Evolutionary conservation across 2,329 filamentous ascomycete genomes (phyloP), one percentile per base, ranked within the genome.

Genomic region (Metarhizium humberi): DNA sequence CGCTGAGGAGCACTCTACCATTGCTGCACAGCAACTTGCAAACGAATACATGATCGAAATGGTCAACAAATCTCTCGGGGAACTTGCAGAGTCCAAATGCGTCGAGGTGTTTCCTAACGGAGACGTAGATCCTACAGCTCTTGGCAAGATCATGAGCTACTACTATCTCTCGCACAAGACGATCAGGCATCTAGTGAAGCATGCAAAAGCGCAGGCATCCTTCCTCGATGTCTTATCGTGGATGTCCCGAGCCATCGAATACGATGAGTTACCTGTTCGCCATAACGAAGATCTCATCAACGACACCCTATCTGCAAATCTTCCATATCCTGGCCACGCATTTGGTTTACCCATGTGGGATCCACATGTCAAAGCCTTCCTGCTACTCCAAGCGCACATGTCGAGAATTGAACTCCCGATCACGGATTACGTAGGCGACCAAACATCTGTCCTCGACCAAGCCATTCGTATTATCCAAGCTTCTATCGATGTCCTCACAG

Each of bases 251-350:
- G 94, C 95, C 1, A 90, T 88, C 2, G 94, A 99, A 75, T 99
- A 97, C 71, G 92, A 99, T 67, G 95, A 99, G 73, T 84, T 99
- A 0, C 94, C 94, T 0, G 94, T 99, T 29, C 90, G 94, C 6
- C 94, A 99, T 74, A 99, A 99, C 67, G 94, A 99, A 73, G 95
- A 99, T 67, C 82, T 99, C 48, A 91, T 99, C 76, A 99, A 99
- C 67, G 88, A 83, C 4, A 90, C 96, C 62, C 78, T 99, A 3
- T 90, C 91, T 6, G 82, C 85, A 56, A 90, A 91, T 59, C 75
- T 99, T 1, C 89, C 91, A 0, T 78, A 81, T 57, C 73, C 78
- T 0, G 80, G 77, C 5, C 72, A 72, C 18, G 70, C 73, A 4
- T 82, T 94, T 53, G 85, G 84, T 10, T 75, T 96, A 45, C 92